These are phyloP conservation scores for Epichloe sp. DNA, from an alignment of 2,329 filamentous ascomycete genomes.

Conservation along the genomic window DNA sequence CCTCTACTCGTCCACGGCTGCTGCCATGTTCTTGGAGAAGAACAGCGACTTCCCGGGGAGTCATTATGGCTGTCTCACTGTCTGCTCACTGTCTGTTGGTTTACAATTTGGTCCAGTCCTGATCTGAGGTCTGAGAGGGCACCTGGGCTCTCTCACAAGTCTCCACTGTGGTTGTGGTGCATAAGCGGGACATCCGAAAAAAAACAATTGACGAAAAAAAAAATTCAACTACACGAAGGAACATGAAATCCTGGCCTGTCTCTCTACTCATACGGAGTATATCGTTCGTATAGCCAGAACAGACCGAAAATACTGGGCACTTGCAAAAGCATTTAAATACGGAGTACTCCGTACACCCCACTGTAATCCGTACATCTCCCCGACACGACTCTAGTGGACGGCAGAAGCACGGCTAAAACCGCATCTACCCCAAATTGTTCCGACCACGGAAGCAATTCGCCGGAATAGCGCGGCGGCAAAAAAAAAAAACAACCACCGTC, in stretches of 20 bases:
- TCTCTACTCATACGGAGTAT: too few relatives aligned
- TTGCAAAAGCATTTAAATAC: too few relatives aligned
- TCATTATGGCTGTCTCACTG: constrained; percentile 15
- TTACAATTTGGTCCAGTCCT: neutral
- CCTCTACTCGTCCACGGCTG: constrained; percentile 12
- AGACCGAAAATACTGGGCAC: too few relatives aligned
- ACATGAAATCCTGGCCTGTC: too few relatives aligned
- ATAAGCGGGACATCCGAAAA: too few relatives aligned
- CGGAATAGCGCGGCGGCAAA: constrained; percentile 13
- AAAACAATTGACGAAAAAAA: too few relatives aligned
- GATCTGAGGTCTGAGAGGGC: neutral
- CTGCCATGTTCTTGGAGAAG: constrained; percentile 23
- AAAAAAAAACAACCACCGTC: constrained; percentile 7
- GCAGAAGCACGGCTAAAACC: constrained; percentile 15
- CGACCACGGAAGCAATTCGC: constrained; percentile 17
- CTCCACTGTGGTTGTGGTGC: neutral
- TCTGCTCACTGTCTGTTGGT: constrained; percentile 3
- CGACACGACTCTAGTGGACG: constrained; percentile 5
- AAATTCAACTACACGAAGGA: too few relatives aligned
- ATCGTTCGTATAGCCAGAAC: too few relatives aligned
- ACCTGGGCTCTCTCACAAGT: neutral
- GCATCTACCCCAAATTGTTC: constrained; percentile 10
- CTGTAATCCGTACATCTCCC: too few relatives aligned
- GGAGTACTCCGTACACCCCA: too few relatives aligned
- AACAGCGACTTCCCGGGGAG: constrained; percentile 23